These are phyloP conservation scores for Bryoglossum gracile DNA, from an alignment of 495 filamentous ascomycete genomes.

Conservation along the genomic window DNA sequence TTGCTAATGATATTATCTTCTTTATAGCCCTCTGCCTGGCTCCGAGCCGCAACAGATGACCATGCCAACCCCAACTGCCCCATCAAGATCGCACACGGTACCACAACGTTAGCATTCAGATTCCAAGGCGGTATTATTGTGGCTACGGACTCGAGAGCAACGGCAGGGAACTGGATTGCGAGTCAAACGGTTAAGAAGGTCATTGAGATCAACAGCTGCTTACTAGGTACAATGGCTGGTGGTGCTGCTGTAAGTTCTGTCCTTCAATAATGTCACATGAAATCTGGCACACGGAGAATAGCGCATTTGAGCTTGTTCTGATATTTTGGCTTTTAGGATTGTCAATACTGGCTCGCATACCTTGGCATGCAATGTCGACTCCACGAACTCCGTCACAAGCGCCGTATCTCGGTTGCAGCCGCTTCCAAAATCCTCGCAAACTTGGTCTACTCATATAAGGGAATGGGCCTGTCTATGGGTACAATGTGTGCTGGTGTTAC, in stretches of 20 bases:
- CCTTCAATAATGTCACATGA: too few relatives aligned
- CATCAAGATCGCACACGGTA: slow-evolving; percentile 99
- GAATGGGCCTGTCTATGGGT: slow-evolving; percentile 94
- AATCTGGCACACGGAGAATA: too few relatives aligned
- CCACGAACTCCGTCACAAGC: slow-evolving; percentile 98
- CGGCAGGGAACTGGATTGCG: slow-evolving; percentile 97
- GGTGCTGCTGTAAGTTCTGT: slow-evolving; percentile 73
- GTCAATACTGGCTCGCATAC: slow-evolving; percentile 99
- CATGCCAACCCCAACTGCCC: slow-evolving; percentile 91
- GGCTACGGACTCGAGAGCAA: slow-evolving; percentile 92
- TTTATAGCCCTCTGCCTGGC: slow-evolving; percentile 76
- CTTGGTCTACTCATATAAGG: slow-evolving; percentile 96
- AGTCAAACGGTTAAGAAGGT: slow-evolving; percentile 99
- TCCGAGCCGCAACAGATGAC: slow-evolving; percentile 95
- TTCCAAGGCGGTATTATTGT: slow-evolving; percentile 98
- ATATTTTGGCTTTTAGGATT: slow-evolving; percentile 54
- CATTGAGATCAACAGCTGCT: slow-evolving; percentile 83
- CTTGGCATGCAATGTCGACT: slow-evolving; percentile 98
- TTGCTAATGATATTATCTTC: slow-evolving; percentile 13
- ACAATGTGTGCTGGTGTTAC: slow-evolving; percentile 99
- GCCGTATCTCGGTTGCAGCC: slow-evolving; percentile 92
- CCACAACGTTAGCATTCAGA: slow-evolving; percentile 94
- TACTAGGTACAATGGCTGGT: slow-evolving; percentile 96
- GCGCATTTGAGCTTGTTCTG: slow-evolving; percentile 3
- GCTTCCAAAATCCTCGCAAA: slow-evolving; percentile 98